These are phyloP conservation scores for Bacterosira constricta DNA, from an alignment of 108 stramenopile species.

Conservation along the genomic window DNA sequence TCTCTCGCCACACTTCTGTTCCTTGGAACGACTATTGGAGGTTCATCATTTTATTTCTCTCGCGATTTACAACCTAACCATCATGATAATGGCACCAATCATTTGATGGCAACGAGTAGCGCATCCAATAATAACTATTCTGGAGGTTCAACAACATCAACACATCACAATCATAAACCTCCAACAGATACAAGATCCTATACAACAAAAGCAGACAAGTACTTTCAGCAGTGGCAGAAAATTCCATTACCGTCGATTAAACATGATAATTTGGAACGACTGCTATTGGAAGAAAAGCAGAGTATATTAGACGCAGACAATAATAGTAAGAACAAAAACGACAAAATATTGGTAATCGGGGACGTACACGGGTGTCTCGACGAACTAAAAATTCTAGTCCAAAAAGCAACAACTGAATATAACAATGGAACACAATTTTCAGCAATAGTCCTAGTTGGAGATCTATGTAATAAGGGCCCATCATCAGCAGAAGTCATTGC, in stretches of 20 bases:
- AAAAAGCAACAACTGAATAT: constrained; percentile 52
- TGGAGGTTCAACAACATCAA: too few relatives aligned
- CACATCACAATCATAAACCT: too few relatives aligned
- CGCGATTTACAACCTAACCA: too few relatives aligned
- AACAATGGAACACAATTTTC: constrained; percentile 51
- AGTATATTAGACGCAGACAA: background rate
- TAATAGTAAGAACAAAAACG: constrained; percentile 6
- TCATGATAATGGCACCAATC: too few relatives aligned
- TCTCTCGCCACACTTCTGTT: too few relatives aligned
- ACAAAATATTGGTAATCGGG: constrained; percentile 71
- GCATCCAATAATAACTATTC: too few relatives aligned
- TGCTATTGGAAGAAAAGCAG: background rate
- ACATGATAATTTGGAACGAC: constrained; percentile 33
- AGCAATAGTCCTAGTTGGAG: constrained; percentile 85
- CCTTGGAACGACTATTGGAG: too few relatives aligned
- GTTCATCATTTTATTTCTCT: too few relatives aligned
- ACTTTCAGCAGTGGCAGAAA: constrained; percentile 45
- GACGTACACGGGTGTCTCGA: constrained; percentile 88
- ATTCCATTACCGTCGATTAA: constrained; percentile 45
- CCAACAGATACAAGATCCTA: too few relatives aligned
- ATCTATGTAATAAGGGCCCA: constrained; percentile 93
- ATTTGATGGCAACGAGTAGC: too few relatives aligned
- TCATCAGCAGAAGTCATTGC: constrained; percentile 72
- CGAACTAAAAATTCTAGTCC: constrained; percentile 65
- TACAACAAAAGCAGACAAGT: constrained; percentile 51